Percentiles rank a stretch among this genome's conserved stretches.
Conservation (phyloP, 2,329 filamentous ascomycete genomes). For the Fonsecaea nubica region DNA sequence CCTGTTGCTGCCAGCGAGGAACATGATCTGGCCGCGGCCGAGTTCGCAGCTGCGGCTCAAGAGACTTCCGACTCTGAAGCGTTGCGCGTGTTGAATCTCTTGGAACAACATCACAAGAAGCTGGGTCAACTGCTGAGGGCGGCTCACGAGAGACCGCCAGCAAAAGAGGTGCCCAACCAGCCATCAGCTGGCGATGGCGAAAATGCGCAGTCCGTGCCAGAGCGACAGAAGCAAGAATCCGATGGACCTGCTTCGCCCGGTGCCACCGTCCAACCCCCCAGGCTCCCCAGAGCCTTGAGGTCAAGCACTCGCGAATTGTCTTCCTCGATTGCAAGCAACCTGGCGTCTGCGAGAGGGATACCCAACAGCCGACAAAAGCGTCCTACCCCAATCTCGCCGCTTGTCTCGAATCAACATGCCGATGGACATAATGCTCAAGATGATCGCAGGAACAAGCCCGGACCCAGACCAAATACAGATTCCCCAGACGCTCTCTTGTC, state of each 20-base stretch:
- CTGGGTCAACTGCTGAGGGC: slow-evolving; percentile 82
- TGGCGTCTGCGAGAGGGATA: slow-evolving; percentile 85
- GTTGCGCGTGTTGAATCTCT: slow-evolving; percentile 78
- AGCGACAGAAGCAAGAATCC: slow-evolving; percentile 34
- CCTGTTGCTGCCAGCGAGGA: slow-evolving; percentile 84
- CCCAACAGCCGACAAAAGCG: slow-evolving; percentile 55
- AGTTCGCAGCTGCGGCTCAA: slow-evolving; percentile 84
- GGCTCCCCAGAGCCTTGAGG: slow-evolving; percentile 50
- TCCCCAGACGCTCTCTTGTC: slow-evolving; percentile 16
- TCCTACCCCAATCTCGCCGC: slow-evolving; percentile 72
- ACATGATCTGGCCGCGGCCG: slow-evolving; percentile 84
- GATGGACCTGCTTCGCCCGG: slow-evolving; percentile 43
- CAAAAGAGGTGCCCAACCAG: slow-evolving; percentile 4
- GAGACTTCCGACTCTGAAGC: slow-evolving; percentile 75
- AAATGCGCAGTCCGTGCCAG: slow-evolving; percentile 8
- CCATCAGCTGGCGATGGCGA: slow-evolving; percentile 6
- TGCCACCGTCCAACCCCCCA: slow-evolving; percentile 48
- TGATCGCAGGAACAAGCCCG: slow-evolving; percentile 17
- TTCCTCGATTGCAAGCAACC: slow-evolving; percentile 85
- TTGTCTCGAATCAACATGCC: slow-evolving; percentile 74
- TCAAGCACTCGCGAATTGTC: slow-evolving; percentile 70
- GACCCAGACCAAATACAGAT: slow-evolving; percentile 21
- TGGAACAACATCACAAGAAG: slow-evolving; percentile 85
- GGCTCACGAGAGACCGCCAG: slow-evolving; percentile 62
- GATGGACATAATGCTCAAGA: slow-evolving; percentile 70